These are phyloP conservation scores for Fonsecaea nubica DNA, from an alignment of 2,329 filamentous ascomycete genomes.

Conservation along the genomic window DNA sequence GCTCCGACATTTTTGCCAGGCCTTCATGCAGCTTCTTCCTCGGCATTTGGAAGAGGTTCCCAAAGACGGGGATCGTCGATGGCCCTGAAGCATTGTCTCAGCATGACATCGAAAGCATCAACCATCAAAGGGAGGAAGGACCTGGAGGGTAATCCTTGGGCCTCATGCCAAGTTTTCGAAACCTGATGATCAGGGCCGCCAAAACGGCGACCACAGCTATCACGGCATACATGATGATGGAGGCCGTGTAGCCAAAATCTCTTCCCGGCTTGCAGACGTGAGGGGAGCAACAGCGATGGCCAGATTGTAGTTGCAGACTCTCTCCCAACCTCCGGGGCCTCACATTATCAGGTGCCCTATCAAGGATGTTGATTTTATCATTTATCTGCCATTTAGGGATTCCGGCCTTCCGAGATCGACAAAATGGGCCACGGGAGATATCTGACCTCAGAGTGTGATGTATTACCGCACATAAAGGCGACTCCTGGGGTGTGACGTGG, in stretches of 20 bases:
- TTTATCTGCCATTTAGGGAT: slow-evolving; percentile 10
- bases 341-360: slow-evolving; percentile 10
- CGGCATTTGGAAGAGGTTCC: slow-evolving; percentile 15
- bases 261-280: slow-evolving; percentile 5
- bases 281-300: slow-evolving; percentile 4
- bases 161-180: slow-evolving; percentile 18
- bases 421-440: not conserved
- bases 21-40: slow-evolving; percentile 6
- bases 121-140: slow-evolving; percentile 5
- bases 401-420: slow-evolving; percentile 7
- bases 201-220: slow-evolving; percentile 8
- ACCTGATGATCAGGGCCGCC: slow-evolving; percentile 5
- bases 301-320: slow-evolving; percentile 4
- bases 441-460: not conserved
- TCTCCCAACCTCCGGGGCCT: slow-evolving; percentile 6
- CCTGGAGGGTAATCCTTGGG: slow-evolving; percentile 18
- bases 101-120: slow-evolving; percentile 2
- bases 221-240: slow-evolving; percentile 10
- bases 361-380: slow-evolving; percentile 8
- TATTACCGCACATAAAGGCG: not conserved
- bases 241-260: not conserved
- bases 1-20: slow-evolving; percentile 1
- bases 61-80: slow-evolving; percentile 6
- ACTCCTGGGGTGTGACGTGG: not conserved
- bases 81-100: slow-evolving; percentile 2